Base-by-base conservation (phyloP, 2,329 filamentous ascomycete species). In the Cladosporium oxysporum region DNA sequence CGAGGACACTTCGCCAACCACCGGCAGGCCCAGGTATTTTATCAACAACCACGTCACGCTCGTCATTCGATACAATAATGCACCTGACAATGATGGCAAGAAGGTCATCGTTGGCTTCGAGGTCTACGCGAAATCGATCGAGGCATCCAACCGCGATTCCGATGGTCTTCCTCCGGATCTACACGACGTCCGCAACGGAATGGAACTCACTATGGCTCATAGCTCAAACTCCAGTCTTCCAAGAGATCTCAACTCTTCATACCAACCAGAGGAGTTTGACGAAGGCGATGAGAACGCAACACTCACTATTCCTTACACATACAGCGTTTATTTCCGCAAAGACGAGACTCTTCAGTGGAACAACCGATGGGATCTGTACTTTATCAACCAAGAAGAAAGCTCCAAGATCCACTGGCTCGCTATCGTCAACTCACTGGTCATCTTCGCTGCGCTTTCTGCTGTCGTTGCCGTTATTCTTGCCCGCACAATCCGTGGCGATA, bases 1-100 rank as follows among this genome's bases (percentile, higher is more conserved):
- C 72, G 87, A 88, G 70, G 91, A 93, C 68, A 83, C 84, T 58
- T 86, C 87, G 1, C 80, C 85, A 0, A 80, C 80, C 50, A 86
- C 85, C 2, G 86, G 86, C 49, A 85, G 85, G 74, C 84, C 86
- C 14, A 84, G 85, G 50, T 91, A 90, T 76, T 93, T 88, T 71
- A 84, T 96, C 72, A 91, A 96, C 81, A 97, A 96, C 76, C 93
- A 97, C 76, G 88, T 93, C 71, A 95, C 91, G 2, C 87, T 96
- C 62, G 90, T 96, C 53, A 87, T 96, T 66, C 88, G 91, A 64
- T 92, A 91, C 79, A 88, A 91, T 68, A 84, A 84, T 60, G 91
- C 91, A 1, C 86, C 90, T 1, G 90, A 90, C 12, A 84, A 81
- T 68, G 88, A 87, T 65, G 90, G 91, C 59, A 90, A 88, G 69